phyloP scores from a whole-genome alignment of 2,329 filamentous ascomycete species.

The Fusarium denticulatum region DNA sequence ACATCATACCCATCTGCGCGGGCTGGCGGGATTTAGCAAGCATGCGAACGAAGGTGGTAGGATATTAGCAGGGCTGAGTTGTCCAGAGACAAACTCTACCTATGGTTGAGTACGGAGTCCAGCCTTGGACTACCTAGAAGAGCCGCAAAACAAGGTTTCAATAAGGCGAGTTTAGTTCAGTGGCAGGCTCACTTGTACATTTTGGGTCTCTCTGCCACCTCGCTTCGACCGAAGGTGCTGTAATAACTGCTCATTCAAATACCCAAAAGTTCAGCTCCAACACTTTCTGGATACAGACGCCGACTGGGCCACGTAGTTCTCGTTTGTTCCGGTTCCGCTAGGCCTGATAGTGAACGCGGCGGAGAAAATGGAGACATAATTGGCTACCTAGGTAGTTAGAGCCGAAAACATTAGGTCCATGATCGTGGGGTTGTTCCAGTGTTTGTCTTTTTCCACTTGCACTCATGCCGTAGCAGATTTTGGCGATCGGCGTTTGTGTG shows the following conservation, averaged over 20 bases:
- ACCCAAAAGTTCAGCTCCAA: not conserved
- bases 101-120: not conserved
- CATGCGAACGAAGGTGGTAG: not conserved
- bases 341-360: not conserved
- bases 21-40: not conserved
- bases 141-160: conserved; percentile 5
- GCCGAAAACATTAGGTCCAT: not conserved
- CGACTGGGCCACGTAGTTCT: not conserved
- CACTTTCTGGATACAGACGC: not conserved
- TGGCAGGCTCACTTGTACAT: not conserved
- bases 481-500: not conserved
- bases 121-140: not conserved
- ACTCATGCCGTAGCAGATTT: not conserved
- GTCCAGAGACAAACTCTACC: not conserved
- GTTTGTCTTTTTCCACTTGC: not conserved
- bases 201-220: not conserved
- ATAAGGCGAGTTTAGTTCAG: not conserved
- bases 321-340: not conserved
- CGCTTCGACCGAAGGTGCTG: not conserved
- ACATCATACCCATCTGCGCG: not conserved
- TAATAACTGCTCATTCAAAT: not conserved
- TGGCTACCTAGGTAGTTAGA: not conserved
- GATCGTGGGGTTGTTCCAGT: not conserved
- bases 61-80: not conserved
- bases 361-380: not conserved